Evolutionary conservation across 345 rosid species (phyloP), one percentile per base, ranked within the genome.

Genomic region (Hypericum perforatum): DNA sequence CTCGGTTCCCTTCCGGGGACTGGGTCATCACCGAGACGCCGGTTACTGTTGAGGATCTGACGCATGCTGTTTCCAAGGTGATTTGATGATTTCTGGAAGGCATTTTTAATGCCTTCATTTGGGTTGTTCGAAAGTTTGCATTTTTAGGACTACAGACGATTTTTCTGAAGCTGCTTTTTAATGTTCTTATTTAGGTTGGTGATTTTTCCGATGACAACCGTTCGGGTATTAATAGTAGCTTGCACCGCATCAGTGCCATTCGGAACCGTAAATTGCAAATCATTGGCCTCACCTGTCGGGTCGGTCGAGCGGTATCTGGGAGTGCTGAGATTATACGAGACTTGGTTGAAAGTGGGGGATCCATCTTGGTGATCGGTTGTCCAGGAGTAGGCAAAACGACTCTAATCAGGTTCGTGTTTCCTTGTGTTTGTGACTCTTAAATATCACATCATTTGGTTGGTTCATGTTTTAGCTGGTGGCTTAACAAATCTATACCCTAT

Each of bases 361-460:
- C 98, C 14, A 82, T 91, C 65, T 76, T 91, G 78, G 92, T 87
- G 64, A 88, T 91, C 11, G 95, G 98, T 53, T 84, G 82, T 50
- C 98, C 96, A 10, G 96, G 98, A 48, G 96, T 91, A 46, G 98
- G 98, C 58, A 91, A 91, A 78, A 91, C 98, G 41, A 91, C 98
- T 56, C 79, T 91, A 53, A 91, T 91, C 74, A 82, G 98, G 96
- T 87, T 81, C 57, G 52, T 43, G 43, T 47, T 13, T 29, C 13
- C 15, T 38, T 36, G 9, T 49, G 6, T 52, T 47, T 36, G 11
- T 12, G 16, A 37, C 13, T 11, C 36, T 37, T 56, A 22, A 14
- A 8, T 39, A 14, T 38, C 45, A 52, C 32, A 52, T 56, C 39
- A 38, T 40, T 52, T 57, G 44, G 29, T 22, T 9, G 36, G 9